Conservation (phyloP, 768 basidiomycete species). For the Kwoniella sp. region DNA sequence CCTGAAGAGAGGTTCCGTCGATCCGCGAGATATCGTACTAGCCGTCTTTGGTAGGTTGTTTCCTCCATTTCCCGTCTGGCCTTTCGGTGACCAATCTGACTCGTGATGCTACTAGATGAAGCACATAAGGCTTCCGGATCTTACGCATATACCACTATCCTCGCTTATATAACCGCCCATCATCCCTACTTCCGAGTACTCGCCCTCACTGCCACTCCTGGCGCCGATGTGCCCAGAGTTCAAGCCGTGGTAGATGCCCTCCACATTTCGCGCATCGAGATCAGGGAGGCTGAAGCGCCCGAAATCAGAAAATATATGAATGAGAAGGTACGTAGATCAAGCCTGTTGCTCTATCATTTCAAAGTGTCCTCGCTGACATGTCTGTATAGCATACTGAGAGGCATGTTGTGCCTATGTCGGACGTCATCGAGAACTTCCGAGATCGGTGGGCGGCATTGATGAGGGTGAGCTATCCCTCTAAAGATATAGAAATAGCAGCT, state of each 20-base stretch:
- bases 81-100: not conserved
- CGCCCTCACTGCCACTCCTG: conserved; percentile 94
- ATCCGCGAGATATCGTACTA: conserved; percentile 77
- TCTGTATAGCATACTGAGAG: conserved; percentile 67
- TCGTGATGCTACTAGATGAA: conserved; percentile 66
- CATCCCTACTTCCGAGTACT: conserved; percentile 91
- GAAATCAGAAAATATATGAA: conserved; percentile 85
- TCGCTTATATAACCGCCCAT: conserved; percentile 88
- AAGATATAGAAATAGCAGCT: not conserved
- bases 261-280: conserved; percentile 93
- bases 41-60: conserved; percentile 74
- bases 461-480: conserved; percentile 61
- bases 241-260: conserved; percentile 88
- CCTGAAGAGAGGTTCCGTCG: conserved; percentile 70
- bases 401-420: conserved; percentile 74
- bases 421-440: conserved; percentile 67
- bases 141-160: conserved; percentile 85
- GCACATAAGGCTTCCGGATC: conserved; percentile 92
- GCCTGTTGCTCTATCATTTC: not conserved
- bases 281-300: conserved; percentile 84
- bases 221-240: conserved; percentile 78
- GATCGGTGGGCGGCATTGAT: conserved; percentile 73
- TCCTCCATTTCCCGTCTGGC: not conserved
- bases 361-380: too few relatives aligned
- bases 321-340: conserved; percentile 67